Evolutionary conservation across 1,284 basidiomycete genomes (phyloP), one percentile per base, ranked within the genome.

Genomic region (Pyrrhoderma noxium): DNA sequence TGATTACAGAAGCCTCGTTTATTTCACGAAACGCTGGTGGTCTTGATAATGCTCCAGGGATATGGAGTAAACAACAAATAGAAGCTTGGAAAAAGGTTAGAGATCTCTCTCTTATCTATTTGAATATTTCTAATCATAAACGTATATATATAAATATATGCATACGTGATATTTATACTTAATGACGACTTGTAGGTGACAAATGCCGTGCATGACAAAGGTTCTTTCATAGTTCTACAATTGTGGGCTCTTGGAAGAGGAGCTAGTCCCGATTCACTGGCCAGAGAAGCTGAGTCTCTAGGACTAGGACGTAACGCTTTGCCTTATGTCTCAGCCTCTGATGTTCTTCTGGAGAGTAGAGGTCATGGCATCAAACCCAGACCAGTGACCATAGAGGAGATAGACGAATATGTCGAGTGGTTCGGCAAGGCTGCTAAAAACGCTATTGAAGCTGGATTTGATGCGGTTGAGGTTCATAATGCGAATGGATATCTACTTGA

Each of bases 231-330:
- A 51, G 75, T 65, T 59, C 25, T 66, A 3, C 77, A 81, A 57
- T 62, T 78, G 0, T 76, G 75, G 76, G 73, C 74, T 0, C 61
- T 74, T 21, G 77, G 75, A 4, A 64, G 74, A 9, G 63, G 66
- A 2, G 70, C 70, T 1, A 51, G 64, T 5, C 59, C 63, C 1
- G 52, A 59, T 0, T 55, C 69, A 3, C 65, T 72, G 5, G 52
- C 54, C 7, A 54, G 1, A 51, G 58, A 1, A 56, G 69, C 52
- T 59, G 16, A 57, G 63, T 47, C 22, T 43, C 51, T 16, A 46
- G 51, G 14, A 47, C 23, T 56, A 60, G 2, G 73, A 65, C 53
- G 63, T 65, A 8, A 61, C 69, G 11, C 67, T 73, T 0, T 73
- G 76, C 1, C 62, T 66, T 47, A 55, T 74, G 52, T 66, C 71